These are phyloP conservation scores for Beta lomatogona DNA, from an alignment of 179 eudicot genomes.

Conservation along the genomic window DNA sequence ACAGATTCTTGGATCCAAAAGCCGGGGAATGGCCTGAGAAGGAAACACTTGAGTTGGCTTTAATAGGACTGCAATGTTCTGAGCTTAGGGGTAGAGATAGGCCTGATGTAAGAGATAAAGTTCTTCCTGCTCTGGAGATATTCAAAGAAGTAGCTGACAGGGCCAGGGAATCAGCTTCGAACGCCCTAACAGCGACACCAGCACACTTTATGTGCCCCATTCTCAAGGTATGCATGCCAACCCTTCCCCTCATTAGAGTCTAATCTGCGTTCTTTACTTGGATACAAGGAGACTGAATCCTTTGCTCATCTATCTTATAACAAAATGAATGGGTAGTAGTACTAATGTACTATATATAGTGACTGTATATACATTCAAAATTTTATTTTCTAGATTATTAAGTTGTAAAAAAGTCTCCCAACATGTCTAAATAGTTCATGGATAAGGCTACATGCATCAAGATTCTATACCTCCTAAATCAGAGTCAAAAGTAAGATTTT, in stretches of 20 bases:
- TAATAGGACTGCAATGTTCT: slow-evolving; percentile 60
- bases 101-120: slow-evolving; percentile 55
- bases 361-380: neutral
- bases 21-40: slow-evolving; percentile 74
- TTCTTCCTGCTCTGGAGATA: slow-evolving; percentile 65
- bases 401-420: neutral
- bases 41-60: slow-evolving; percentile 60
- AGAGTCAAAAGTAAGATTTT: neutral
- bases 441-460: neutral
- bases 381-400: neutral
- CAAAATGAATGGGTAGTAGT: neutral
- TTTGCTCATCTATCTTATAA: neutral
- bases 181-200: slow-evolving; percentile 44
- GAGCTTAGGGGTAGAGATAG: slow-evolving; percentile 77
- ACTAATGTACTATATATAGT: neutral
- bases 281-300: neutral
- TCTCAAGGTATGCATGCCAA: slow-evolving; percentile 51
- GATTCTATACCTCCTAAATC: neutral
- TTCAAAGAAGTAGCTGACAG: slow-evolving; percentile 56
- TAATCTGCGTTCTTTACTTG: neutral
- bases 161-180: slow-evolving; percentile 41
- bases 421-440: neutral
- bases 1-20: slow-evolving; percentile 50
- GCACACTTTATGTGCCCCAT: slow-evolving; percentile 75
- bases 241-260: neutral